These are phyloP conservation scores for Xylaria castorea DNA, from an alignment of 495 filamentous ascomycete genomes.

Conservation along the genomic window DNA sequence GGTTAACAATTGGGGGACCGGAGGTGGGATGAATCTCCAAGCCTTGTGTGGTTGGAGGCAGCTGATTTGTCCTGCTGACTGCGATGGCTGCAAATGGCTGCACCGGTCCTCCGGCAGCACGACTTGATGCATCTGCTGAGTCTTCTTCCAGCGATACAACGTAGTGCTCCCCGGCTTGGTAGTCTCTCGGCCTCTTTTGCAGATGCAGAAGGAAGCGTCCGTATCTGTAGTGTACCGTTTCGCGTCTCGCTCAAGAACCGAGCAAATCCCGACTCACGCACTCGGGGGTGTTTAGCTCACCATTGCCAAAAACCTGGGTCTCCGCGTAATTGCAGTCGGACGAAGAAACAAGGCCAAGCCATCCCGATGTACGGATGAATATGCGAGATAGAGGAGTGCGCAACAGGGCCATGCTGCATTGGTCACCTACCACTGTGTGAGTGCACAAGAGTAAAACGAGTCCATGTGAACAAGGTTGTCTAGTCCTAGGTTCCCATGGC, in stretches of 20 bases:
- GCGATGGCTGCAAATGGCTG: slow-evolving; percentile 33
- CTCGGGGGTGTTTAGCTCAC: neutral
- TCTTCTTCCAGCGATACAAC: slow-evolving; percentile 35
- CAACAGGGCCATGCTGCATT: slow-evolving; percentile 15
- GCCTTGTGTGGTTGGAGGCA: slow-evolving; percentile 42
- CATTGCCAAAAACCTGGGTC: neutral
- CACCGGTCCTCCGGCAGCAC: slow-evolving; percentile 35
- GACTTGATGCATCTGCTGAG: slow-evolving; percentile 33
- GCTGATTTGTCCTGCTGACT: slow-evolving; percentile 47
- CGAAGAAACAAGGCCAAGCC: slow-evolving; percentile 20
- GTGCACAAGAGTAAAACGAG: neutral
- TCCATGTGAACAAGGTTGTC: neutral
- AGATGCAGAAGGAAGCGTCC: slow-evolving; percentile 22
- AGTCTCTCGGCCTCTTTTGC: slow-evolving; percentile 22
- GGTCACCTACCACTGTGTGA: slow-evolving; percentile 7
- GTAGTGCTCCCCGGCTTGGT: slow-evolving; percentile 30
- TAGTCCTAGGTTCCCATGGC: neutral
- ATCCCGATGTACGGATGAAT: slow-evolving; percentile 15
- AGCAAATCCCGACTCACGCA: slow-evolving; percentile 14
- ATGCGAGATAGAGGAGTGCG: slow-evolving; percentile 18
- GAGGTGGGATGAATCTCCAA: slow-evolving; percentile 34
- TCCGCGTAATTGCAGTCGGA: slow-evolving; percentile 22
- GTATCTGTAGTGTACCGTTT: slow-evolving; percentile 32
- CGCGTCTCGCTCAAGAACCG: slow-evolving; percentile 21
- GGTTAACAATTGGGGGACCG: slow-evolving; percentile 34